Conservation (phyloP, 2,329 filamentous ascomycete species). For the Drechslerella coelobrocha region DNA sequence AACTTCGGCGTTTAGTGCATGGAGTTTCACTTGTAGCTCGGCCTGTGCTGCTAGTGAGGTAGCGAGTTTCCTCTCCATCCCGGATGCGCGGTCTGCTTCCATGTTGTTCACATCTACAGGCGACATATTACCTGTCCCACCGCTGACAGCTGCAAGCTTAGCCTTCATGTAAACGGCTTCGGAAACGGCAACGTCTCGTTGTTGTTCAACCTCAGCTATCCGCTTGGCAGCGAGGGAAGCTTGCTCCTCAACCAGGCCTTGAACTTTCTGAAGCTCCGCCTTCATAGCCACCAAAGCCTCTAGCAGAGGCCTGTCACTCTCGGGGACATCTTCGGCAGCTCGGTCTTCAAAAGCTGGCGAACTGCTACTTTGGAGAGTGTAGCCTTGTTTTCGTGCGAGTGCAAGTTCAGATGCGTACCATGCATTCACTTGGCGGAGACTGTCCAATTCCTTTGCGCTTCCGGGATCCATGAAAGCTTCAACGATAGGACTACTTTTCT, state of each 20-base stretch:
- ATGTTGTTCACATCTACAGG: conserved; percentile 66
- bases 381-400: conserved; percentile 87
- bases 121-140: conserved; percentile 65
- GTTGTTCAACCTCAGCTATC: conserved; percentile 91
- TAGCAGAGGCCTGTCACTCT: conserved; percentile 89
- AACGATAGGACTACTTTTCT: conserved; percentile 23
- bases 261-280: conserved; percentile 85
- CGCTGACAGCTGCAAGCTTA: conserved; percentile 76
- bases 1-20: conserved; percentile 72
- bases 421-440: conserved; percentile 82
- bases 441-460: conserved; percentile 76
- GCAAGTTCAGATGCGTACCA: conserved; percentile 98
- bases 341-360: conserved; percentile 78
- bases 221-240: conserved; percentile 82
- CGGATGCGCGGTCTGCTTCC: conserved; percentile 70
- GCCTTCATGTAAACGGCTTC: conserved; percentile 96
- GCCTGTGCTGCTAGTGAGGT: conserved; percentile 77
- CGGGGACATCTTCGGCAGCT: conserved; percentile 78
- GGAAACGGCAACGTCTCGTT: conserved; percentile 89
- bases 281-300: conserved; percentile 93
- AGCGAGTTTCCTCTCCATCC: conserved; percentile 84
- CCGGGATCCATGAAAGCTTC: conserved; percentile 7
- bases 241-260: conserved; percentile 87
- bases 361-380: conserved; percentile 73
- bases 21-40: conserved; percentile 79